Evolutionary conservation across 495 filamentous ascomycete species (phyloP), one percentile per base, ranked within the genome.

Genomic region (Penicillium ucsense): DNA sequence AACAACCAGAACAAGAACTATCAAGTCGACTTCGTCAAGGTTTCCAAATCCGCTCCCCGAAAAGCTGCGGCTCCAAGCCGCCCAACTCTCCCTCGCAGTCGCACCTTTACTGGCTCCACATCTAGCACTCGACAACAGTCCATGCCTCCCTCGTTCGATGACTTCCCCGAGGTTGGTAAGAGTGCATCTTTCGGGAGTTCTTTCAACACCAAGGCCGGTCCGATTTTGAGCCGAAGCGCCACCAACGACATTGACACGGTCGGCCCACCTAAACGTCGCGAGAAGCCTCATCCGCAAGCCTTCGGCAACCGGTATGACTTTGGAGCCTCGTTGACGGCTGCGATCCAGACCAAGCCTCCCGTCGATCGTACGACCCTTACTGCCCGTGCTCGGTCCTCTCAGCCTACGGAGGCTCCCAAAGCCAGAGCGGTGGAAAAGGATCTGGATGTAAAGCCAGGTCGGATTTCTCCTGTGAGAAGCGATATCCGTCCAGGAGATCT

Each of bases 291-390:
- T 46, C 83, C 78, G 31, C 87, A 91, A 59, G 85, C 83, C 34
- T 95, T 96, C 56, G 83, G 87, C 36, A 88, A 85, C 58, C 83
- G 92, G 36, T 98, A 98, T 63, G 90, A 96, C 64, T 96, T 98
- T 58, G 80, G 84, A 39, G 86, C 86, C 33, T 96, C 94, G 1
- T 74, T 97, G 33, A 83, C 73, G 42, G 86, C 87, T 7, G 89
- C 89, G n/a, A 85, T 94, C 54, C 79, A 81, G 49, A 64, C 59
- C 7, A 70, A 68, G 47, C 51, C 81, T 65, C 52, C 81, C 68
- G 51, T 84, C n/a, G 70, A 74, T 50, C 67, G 70, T 40, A 74
- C 70, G n/a, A 63, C 66, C 9, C 46, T 71, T 45, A 60, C 64
- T 8, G 58, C 64, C 6, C 68, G 62, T 44, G 70, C 70, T 43